Conservation (phyloP, 2,329 filamentous ascomycete genomes). For the Stagonosporopsis cucurbitacearum region DNA sequence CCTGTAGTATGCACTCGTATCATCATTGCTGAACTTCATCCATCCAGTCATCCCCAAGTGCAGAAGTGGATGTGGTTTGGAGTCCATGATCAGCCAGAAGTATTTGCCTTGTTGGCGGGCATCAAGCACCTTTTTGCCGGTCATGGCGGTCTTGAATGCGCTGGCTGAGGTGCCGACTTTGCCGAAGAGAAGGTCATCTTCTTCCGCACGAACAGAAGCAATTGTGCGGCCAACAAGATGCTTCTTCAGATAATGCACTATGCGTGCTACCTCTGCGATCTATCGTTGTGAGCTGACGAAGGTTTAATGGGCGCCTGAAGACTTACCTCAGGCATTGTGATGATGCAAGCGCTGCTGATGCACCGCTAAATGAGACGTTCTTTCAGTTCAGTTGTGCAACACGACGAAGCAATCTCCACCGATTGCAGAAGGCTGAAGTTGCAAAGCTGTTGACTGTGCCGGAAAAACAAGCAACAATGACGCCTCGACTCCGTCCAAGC, state of each 20-base stretch:
- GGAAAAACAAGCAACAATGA: slow-evolving; percentile 8
- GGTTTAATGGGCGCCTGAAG: too few species aligned
- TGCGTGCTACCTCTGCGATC: slow-evolving; percentile 72
- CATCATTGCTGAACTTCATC: slow-evolving; percentile 83
- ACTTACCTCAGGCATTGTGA: slow-evolving; percentile 46
- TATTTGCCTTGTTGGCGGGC: slow-evolving; percentile 95
- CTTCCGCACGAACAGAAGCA: slow-evolving; percentile 69
- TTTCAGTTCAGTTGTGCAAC: background rate
- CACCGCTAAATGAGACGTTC: background rate
- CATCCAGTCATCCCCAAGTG: slow-evolving; percentile 81
- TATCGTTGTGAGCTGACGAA: background rate
- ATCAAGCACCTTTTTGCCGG: slow-evolving; percentile 72
- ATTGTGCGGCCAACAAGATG: slow-evolving; percentile 86
- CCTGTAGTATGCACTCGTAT: slow-evolving; percentile 79
- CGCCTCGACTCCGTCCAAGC: slow-evolving; percentile 12
- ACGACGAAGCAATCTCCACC: background rate
- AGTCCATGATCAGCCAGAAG: slow-evolving; percentile 85
- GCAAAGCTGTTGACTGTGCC: background rate
- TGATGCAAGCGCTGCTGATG: background rate
- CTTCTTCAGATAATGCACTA: slow-evolving; percentile 83
- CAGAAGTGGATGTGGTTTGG: slow-evolving; percentile 84
- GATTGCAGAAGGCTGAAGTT: too few species aligned
- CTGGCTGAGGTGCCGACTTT: slow-evolving; percentile 83
- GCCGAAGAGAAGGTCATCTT: slow-evolving; percentile 87
- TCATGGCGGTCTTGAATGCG: slow-evolving; percentile 75